phyloP scores from a whole-genome alignment of 495 filamentous ascomycete genomes.

The Podospora fimiseda region DNA sequence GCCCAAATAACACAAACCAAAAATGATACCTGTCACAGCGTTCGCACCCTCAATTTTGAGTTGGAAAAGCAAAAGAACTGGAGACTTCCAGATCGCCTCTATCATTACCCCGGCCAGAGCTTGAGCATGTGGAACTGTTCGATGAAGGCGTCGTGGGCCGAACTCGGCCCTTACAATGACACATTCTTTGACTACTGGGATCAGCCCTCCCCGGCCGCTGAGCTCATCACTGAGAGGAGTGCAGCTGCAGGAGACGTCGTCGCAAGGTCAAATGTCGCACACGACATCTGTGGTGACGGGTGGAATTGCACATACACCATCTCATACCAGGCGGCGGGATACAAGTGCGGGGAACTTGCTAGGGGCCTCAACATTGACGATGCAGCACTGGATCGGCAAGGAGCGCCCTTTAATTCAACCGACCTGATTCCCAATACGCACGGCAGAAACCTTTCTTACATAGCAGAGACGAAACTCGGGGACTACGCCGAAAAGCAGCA shows the following conservation, averaged over 20 bases:
- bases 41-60: conserved; percentile 29
- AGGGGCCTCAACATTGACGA: conserved; percentile 14
- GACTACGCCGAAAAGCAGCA: conserved; percentile 17
- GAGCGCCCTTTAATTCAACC: conserved; percentile 17
- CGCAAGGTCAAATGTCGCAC: conserved; percentile 12
- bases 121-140: conserved; percentile 22
- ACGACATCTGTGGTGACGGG: conserved; percentile 23
- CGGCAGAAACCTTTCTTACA: conserved; percentile 20
- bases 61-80: conserved; percentile 22
- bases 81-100: conserved; percentile 11
- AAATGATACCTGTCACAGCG: conserved; percentile 15
- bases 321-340: conserved; percentile 19
- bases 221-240: conserved; percentile 8
- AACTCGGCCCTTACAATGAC: conserved; percentile 15
- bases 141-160: conserved; percentile 3
- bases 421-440: conserved; percentile 18
- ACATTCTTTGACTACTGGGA: conserved; percentile 30
- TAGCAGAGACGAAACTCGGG: conserved; percentile 14
- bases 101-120: conserved; percentile 14
- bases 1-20: conserved; percentile 5
- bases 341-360: conserved; percentile 22
- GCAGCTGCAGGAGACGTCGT: conserved; percentile 13
- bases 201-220: conserved; percentile 7
- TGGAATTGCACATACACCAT: conserved; percentile 31
- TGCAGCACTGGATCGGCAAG: conserved; percentile 6